These are phyloP conservation scores for Caryocar brasiliense DNA, from an alignment of 441 rosid genomes.

Conservation along the genomic window DNA sequence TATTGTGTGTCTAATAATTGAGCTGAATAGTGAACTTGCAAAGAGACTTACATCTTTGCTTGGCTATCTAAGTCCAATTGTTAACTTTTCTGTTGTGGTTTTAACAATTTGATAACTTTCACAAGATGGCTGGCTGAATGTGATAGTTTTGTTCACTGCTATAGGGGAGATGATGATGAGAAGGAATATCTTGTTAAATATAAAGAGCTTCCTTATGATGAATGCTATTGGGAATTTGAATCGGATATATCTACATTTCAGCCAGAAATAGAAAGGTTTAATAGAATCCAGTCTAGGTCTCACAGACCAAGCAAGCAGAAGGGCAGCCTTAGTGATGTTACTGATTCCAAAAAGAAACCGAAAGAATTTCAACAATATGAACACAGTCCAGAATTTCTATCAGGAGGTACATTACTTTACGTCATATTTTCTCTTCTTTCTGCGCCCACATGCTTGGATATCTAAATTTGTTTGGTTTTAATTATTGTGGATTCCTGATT, in stretches of 20 bases:
- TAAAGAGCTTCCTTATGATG: slow-evolving; percentile 92
- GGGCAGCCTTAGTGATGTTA: slow-evolving; percentile 27
- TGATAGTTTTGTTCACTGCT: slow-evolving; percentile 23
- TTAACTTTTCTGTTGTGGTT: not conserved
- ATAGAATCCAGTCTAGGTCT: slow-evolving; percentile 54
- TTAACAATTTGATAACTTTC: slow-evolving; percentile 7
- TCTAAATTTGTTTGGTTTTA: slow-evolving; percentile 12
- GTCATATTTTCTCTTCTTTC: not conserved
- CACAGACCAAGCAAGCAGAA: slow-evolving; percentile 48
- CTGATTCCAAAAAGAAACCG: slow-evolving; percentile 48
- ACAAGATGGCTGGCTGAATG: not conserved
- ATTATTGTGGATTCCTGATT: slow-evolving; percentile 9
- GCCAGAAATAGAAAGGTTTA: slow-evolving; percentile 75
- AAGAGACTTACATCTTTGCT: not conserved
- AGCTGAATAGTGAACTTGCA: not conserved
- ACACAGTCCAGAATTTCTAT: slow-evolving; percentile 77
- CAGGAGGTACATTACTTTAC: slow-evolving; percentile 56
- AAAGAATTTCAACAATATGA: slow-evolving; percentile 85
- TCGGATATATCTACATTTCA: slow-evolving; percentile 81
- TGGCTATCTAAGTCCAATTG: not conserved
- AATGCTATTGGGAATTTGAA: slow-evolving; percentile 96
- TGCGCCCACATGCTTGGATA: too few relatives aligned
- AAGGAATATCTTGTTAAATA: slow-evolving; percentile 88
- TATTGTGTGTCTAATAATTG: not conserved
- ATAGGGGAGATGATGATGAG: slow-evolving; percentile 75